phyloP scores from a whole-genome alignment of 2,329 filamentous ascomycete genomes.

The Stenocarpella maydis region DNA sequence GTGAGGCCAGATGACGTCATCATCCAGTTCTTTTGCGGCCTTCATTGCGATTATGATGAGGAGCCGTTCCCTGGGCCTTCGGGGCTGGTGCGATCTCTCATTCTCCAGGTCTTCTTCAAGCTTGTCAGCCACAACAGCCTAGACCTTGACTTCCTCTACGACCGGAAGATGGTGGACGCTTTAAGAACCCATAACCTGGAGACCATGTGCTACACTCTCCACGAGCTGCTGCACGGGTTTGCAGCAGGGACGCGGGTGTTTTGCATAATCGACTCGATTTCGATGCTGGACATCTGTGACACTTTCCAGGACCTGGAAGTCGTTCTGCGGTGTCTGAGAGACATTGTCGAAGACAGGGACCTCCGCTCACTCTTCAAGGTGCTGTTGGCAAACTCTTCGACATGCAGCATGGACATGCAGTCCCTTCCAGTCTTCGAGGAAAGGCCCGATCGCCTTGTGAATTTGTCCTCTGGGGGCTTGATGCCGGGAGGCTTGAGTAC shows the following conservation, averaged over 20 bases:
- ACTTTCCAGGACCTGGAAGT: not conserved
- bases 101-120: conserved; percentile 10
- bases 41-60: not conserved
- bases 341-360: conserved; percentile 9
- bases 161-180: not conserved
- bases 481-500: not conserved
- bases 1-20: conserved; percentile 6
- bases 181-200: not conserved
- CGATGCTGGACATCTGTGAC: not conserved
- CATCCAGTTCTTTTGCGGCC: conserved; percentile 22
- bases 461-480: not conserved
- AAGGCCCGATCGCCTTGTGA: not conserved
- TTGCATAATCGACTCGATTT: conserved; percentile 18
- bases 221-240: conserved; percentile 1
- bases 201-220: conserved; percentile 13
- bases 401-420: conserved; percentile 10
- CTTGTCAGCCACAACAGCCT: not conserved
- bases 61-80: not conserved
- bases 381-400: not conserved
- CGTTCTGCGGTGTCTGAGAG: not conserved
- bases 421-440: not conserved
- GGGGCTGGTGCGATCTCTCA: conserved; percentile 9
- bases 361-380: conserved; percentile 21
- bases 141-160: conserved; percentile 13
- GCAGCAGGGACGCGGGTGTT: conserved; percentile 2